Conservation (phyloP, 2,329 filamentous ascomycete genomes). For the Stagonosporopsis vannaccii region DNA sequence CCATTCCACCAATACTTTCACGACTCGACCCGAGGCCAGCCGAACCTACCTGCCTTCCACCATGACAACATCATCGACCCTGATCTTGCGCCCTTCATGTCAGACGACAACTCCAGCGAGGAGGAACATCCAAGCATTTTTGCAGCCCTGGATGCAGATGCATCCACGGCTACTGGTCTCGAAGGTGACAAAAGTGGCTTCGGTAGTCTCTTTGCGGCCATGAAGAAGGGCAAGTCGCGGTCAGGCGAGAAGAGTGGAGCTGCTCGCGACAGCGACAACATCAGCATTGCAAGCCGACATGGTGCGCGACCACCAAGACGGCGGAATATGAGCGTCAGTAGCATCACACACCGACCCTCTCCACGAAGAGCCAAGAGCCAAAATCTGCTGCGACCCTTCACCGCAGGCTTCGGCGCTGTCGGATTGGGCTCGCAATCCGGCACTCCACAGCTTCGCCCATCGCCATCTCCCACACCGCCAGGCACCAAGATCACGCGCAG, state of each 20-base stretch:
- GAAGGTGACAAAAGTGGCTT: constrained; percentile 80
- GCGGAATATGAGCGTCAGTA: constrained; percentile 85
- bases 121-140: constrained; percentile 92
- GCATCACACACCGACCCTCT: constrained; percentile 75
- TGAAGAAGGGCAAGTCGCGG: constrained; percentile 77
- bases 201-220: constrained; percentile 73
- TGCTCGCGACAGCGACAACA: constrained; percentile 68
- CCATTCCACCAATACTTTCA: constrained; percentile 81
- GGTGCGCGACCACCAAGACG: constrained; percentile 70
- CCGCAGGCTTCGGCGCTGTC: constrained; percentile 49
- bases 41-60: constrained; percentile 87
- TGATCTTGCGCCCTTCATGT: constrained; percentile 93
- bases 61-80: constrained; percentile 99
- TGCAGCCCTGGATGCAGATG: constrained; percentile 71
- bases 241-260: constrained; percentile 76
- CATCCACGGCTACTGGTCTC: constrained; percentile 64
- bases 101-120: constrained; percentile 89
- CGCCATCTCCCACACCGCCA: constrained; percentile 36
- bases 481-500: constrained; percentile 67
- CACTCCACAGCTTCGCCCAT: constrained; percentile 35
- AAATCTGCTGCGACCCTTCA: constrained; percentile 59
- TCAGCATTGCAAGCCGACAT: constrained; percentile 71
- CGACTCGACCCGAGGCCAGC: constrained; percentile 70
- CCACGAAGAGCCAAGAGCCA: constrained; percentile 69
- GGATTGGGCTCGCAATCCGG: constrained; percentile 25